Base-by-base conservation (phyloP, 352 stramenopile genomes). In the Pythium brachiatum region DNA sequence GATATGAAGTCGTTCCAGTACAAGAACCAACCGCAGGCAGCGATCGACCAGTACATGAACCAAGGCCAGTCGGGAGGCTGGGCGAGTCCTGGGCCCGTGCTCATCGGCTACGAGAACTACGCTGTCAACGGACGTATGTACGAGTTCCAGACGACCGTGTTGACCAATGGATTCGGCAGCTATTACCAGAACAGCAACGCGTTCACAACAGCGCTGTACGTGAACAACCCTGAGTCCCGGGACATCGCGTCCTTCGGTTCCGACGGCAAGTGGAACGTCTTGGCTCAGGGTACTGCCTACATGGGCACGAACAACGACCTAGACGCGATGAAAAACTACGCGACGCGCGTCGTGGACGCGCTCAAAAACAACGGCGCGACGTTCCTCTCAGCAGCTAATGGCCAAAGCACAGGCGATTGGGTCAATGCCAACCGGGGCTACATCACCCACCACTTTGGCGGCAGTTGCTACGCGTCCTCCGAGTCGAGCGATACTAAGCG, bases 181-280 rank as follows among this genome's bases (percentile, higher is more conserved):
- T 81, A 72, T 48, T 60, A 68, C 32, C 23, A 43, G 9, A 47
- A 65, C 47, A 21, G 64, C 16, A 70, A 84, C 60, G 70, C 73
- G 1, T 66, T 92, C 54, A 76, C 68, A 13, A 67, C 70, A 9
- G 47, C 73, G 23, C 44, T 92, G 16, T 88, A 87, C 54, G 36
- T 90, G 15, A 90, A 90, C 74, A 92, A 92, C 57, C 78, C 80
- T 0, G 68, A 82, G 46, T 50, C 69, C 7, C 70, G 83, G n/a
- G 79, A 80, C 32, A 53, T 56, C 29, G 77, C 63, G 23, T 71
- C 67, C 5, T 92, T 92, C 55, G 54, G 64, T 20, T 21, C 36
- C 1, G 72, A 66, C 50, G 79, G 75, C 21, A 39, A 51, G 8
- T 86, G 69, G 64, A 56, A 64, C n/a, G 67, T 64, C 0, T 75